Base-by-base conservation (phyloP, 2,329 filamentous ascomycete species). In the Penicillium psychrosexuale region DNA sequence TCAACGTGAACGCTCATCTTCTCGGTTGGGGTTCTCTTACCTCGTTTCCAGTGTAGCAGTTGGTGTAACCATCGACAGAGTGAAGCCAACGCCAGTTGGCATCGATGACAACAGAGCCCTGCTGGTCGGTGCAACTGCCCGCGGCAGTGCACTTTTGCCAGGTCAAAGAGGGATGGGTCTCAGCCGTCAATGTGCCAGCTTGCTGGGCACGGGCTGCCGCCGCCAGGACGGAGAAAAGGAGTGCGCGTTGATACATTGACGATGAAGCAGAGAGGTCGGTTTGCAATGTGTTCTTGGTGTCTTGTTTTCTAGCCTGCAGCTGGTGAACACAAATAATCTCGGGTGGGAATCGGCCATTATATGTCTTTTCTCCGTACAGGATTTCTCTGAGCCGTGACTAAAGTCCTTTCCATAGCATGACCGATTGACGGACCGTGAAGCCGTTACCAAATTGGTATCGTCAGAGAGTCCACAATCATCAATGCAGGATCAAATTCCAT, bases 61-160 rank as follows among this genome's bases (percentile, higher is more conserved):
- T 85, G 62, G 75, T 80, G 59, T 75, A 79, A 40, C 77, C 76
- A 5, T 67, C 63, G 38, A 71, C 75, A 33, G 72, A 69, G 69
- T 84, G 80, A 47, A 82, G 68, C 82, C 82, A 84, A 51, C 82
- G 77, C 81, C 81, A 84, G 72, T 84, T 84, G 58, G 80, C 63
- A 63, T 84, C 82, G 62, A 86, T 71, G 50, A 81, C 80, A 47
- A 86, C 75, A 34, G 77, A 78, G 39, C 78, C 81, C 38, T 66
- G 62, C 61, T 81, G 80, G 2, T 69, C 82, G 27, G 72, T 77
- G 74, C 83, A 86, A 31, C 72, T 73, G 48, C 81, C 80, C 53
- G 71, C 74, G 22, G 71, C 65, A 34, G 80, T 78, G 71, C 83
- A 86, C 58, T 74, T 76, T 56, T 78, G 73, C 78, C 81, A 84